Evolutionary conservation across 2,329 filamentous ascomycete species (phyloP), one percentile per base, ranked within the genome.

Genomic region (Apiospora koreana): DNA sequence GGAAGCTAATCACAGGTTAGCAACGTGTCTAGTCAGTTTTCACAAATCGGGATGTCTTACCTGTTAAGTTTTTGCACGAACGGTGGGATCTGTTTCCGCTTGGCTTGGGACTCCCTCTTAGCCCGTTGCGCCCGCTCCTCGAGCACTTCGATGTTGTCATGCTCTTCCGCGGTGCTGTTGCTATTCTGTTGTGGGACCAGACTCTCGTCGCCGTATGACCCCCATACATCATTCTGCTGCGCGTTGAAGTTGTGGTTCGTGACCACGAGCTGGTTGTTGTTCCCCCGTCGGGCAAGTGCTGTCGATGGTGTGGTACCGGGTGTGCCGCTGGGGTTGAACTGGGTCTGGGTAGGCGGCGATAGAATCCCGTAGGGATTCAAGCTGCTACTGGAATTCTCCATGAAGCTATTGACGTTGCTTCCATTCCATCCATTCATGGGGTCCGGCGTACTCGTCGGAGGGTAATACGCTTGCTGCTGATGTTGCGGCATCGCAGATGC

Each of bases 31-130:
- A 68, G 43, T 8, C 9, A 6, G n/a, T 23, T 38, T 21, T 18
- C 3, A n/a, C 2, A 3, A n/a, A 68, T 35, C 10, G 70, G 69
- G 67, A 69, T 62, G 10, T 78, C 89, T 83, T 85, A 97, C 95
- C 95, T 98, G 90, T 94, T 97, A 69, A 99, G 83, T 80, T 99
- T 99, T 81, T 98, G 95, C 58, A 99, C 95, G 3, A 84, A 99
- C 99, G 0, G 96, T 95, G 96, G 95, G 14, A 99, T 98, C 77
- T 97, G 93, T 82, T 98, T 98, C 76, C 95, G 87, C 81, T 97
- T 98, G 21, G 92, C 88, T 79, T 95, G 93, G 0, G 95, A 92
- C 71, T 98, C 96, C 78, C 92, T 90, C 84, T 97, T 97, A 10
- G 94, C 94, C 72, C 92, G 85, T 73, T 92, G 87, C 28, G 94